A percentile compares a stretch with the other conserved stretches of the same genome.
Conservation (phyloP, 352 stramenopile species). For the Peronospora destructor region DNA sequence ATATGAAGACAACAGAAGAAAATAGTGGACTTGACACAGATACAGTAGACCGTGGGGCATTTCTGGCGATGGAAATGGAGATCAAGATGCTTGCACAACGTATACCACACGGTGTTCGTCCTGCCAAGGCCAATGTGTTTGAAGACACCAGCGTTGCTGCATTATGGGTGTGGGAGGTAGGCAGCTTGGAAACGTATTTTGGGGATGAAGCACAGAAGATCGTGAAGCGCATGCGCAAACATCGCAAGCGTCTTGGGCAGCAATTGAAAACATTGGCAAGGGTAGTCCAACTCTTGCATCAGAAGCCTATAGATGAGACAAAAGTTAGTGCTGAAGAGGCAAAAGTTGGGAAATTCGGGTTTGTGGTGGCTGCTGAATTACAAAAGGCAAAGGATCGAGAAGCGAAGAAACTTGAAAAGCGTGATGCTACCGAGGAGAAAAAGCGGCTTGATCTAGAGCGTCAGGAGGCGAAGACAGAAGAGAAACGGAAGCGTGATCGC, state of each 20-base stretch:
- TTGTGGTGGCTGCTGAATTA: conserved; percentile 53
- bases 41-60: conserved; percentile 13
- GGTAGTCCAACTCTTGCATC: conserved; percentile 61
- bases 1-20: conserved; percentile 4
- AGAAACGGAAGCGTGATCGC: conserved; percentile 43
- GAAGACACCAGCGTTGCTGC: conserved; percentile 71
- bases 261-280: conserved; percentile 64
- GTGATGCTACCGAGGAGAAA: conserved; percentile 44
- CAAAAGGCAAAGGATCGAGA: conserved; percentile 49
- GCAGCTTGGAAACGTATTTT: conserved; percentile 69
- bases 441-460: conserved; percentile 48
- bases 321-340: conserved; percentile 78
- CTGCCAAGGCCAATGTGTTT: conserved; percentile 67
- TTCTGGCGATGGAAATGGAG: conserved; percentile 68
- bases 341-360: conserved; percentile 73
- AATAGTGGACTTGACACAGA: conserved; percentile 6
- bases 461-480: conserved; percentile 67
- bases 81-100: conserved; percentile 85
- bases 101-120: conserved; percentile 53
- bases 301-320: conserved; percentile 59
- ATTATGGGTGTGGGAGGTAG: conserved; percentile 82
- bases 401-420: conserved; percentile 57
- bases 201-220: conserved; percentile 55
- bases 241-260: conserved; percentile 64
- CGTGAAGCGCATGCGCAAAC: conserved; percentile 73